These are phyloP conservation scores for Fraxinus baroniana DNA, from an alignment of 305 asterid genomes.

Conservation along the genomic window DNA sequence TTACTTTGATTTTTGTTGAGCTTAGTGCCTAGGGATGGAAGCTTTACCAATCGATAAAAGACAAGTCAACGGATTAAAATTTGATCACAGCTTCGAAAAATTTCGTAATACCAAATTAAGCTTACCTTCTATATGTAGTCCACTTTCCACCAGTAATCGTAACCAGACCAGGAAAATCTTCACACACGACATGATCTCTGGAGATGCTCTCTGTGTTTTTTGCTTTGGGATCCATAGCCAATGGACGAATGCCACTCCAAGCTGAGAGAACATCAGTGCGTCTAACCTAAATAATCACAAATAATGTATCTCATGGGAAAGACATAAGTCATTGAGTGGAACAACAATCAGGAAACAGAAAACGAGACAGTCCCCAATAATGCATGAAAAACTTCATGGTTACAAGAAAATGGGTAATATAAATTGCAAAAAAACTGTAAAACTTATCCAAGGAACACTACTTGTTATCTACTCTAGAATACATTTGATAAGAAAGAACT, in stretches of 20 bases:
- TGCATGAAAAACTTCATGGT: not conserved
- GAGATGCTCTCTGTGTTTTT: conserved; percentile 90
- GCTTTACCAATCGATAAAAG: not conserved
- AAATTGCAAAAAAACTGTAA: not conserved
- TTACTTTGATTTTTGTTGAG: not conserved
- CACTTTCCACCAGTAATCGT: conserved; percentile 99
- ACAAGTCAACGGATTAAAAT: not conserved
- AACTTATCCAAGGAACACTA: not conserved
- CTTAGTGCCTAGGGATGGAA: not conserved
- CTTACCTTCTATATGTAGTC: conserved; percentile 96
- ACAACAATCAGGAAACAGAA: conserved; percentile 6
- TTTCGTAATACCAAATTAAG: not conserved
- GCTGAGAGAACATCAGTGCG: conserved; percentile 92
- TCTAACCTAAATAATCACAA: conserved; percentile 58
- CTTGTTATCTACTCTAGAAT: not conserved
- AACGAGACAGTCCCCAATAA: not conserved
- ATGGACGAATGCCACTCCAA: conserved; percentile 99
- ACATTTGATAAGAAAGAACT: not conserved
- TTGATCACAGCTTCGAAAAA: not conserved
- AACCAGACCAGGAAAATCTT: conserved; percentile 91
- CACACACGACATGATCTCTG: conserved; percentile 84
- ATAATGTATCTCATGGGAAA: conserved; percentile 25
- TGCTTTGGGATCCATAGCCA: conserved; percentile 91
- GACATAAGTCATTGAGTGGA: not conserved
- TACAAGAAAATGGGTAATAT: not conserved